These are phyloP conservation scores for Entoloma clypeatum DNA, from an alignment of 1,284 basidiomycete species.

Conservation along the genomic window DNA sequence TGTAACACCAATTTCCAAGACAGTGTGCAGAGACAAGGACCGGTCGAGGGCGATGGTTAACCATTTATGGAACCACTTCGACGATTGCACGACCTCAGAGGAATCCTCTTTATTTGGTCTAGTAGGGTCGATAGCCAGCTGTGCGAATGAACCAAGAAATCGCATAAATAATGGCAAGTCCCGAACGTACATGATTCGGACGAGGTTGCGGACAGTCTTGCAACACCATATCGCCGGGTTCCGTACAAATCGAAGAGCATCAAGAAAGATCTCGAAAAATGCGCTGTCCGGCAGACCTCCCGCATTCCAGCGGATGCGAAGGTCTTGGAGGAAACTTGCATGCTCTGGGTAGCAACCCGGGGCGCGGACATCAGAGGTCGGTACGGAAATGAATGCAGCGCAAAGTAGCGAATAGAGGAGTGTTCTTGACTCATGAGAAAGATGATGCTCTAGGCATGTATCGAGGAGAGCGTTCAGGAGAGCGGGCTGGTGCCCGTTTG, in stretches of 20 bases:
- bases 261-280: conserved; percentile 19
- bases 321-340: conserved; percentile 30
- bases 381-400: conserved; percentile 28
- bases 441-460: conserved; percentile 36
- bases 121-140: neutral
- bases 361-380: conserved; percentile 18
- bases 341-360: conserved; percentile 42
- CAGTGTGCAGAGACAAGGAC: neutral
- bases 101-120: neutral
- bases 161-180: conserved; percentile 20
- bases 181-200: conserved; percentile 14
- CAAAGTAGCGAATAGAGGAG: conserved; percentile 26
- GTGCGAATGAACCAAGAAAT: conserved; percentile 10
- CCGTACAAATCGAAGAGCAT: conserved; percentile 15
- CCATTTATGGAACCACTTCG: conserved; percentile 1
- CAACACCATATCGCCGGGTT: conserved; percentile 22
- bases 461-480: conserved; percentile 47
- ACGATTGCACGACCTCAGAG: neutral
- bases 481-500: conserved; percentile 42
- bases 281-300: conserved; percentile 15
- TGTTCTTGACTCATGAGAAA: conserved; percentile 39
- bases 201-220: conserved; percentile 23
- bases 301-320: conserved; percentile 24
- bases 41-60: conserved; percentile 2
- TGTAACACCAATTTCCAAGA: neutral